These are phyloP conservation scores for Thermothielavioides terrestris DNA, from an alignment of 495 filamentous ascomycete species.

Conservation along the genomic window DNA sequence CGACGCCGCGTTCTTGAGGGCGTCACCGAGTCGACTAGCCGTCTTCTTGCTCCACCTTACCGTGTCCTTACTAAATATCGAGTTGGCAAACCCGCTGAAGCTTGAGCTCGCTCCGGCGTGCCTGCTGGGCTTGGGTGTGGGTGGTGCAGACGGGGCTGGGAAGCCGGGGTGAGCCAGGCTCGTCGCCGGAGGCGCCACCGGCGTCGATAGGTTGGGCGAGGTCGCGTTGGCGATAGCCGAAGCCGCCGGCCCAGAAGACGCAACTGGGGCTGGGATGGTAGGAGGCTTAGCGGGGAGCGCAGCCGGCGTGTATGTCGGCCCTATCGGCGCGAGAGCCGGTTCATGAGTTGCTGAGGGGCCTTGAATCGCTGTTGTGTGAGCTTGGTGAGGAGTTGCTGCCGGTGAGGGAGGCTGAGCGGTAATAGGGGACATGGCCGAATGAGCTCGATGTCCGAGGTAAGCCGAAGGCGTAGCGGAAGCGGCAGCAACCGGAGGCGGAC, in stretches of 20 bases:
- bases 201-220: slow-evolving; percentile 5
- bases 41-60: slow-evolving; percentile 25
- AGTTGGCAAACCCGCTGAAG: slow-evolving; percentile 15
- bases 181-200: too few relatives aligned
- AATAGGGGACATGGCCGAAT: not conserved
- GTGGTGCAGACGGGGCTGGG: not conserved
- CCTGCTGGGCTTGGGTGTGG: not conserved
- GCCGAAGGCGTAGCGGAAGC: not conserved
- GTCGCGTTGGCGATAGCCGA: not conserved
- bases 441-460: not conserved
- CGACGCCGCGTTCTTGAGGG: slow-evolving; percentile 16
- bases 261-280: not conserved
- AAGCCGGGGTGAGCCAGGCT: not conserved
- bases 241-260: not conserved
- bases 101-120: slow-evolving; percentile 6
- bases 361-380: not conserved
- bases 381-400: not conserved
- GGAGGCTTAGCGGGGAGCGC: slow-evolving; percentile 9
- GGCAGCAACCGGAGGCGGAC: too few relatives aligned
- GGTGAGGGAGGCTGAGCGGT: not conserved
- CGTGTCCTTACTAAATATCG: slow-evolving; percentile 23
- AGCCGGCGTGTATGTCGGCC: slow-evolving; percentile 5
- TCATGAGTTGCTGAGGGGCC: not conserved
- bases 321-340: not conserved
- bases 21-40: slow-evolving; percentile 15